Evolutionary conservation across 1,139 yeast species (phyloP), one percentile per base, ranked within the genome.

Genomic region (Candida frijolesensis): DNA sequence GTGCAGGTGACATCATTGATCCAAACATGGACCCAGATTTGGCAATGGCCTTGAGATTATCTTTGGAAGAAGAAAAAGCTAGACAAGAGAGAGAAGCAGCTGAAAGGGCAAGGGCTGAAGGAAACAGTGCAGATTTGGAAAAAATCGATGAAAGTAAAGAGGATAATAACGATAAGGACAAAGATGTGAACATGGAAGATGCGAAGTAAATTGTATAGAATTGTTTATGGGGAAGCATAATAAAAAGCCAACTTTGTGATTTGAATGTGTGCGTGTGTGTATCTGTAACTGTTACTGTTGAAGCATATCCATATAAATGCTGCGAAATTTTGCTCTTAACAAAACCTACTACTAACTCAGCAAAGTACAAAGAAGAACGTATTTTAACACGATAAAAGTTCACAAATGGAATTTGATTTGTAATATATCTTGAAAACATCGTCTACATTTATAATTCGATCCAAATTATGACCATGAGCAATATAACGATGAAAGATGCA

Each of bases 11-110:
- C 46, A 85, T 89, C 46, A 81, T 86, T 38, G 98, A 94, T 68
- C 96, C 97, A 29, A 85, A 86, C 58, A 89, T 89, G 84, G 99
- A 94, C 62, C 99, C 99, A 25, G 99, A 95, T 68, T 82, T 94
- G 64, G 99, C 98, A 1, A 79, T 94, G 76, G 99, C 98, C 0
- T 81, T 94, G 60, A 79, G 96, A 62, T 80, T 89, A 70, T 87
- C 95, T 2, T 75, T 89, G 55, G 96, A 89, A 63, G 96, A 89
- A 63, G 96, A 88, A 62, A 84, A 83, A 62, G 81, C 87, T 37
- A 79, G 96, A 65, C 94, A 86, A 63, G 92, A 85, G 59, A 73
- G 84, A 59, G 84, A 80, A 67, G 72, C 76, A 2, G 66, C 67
- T 1, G 76, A 70, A 45, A 65, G 63, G 62, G 78, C 73, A 42